phyloP scores from a whole-genome alignment of 2,329 filamentous ascomycete genomes.

The Monosporascus sp. region DNA sequence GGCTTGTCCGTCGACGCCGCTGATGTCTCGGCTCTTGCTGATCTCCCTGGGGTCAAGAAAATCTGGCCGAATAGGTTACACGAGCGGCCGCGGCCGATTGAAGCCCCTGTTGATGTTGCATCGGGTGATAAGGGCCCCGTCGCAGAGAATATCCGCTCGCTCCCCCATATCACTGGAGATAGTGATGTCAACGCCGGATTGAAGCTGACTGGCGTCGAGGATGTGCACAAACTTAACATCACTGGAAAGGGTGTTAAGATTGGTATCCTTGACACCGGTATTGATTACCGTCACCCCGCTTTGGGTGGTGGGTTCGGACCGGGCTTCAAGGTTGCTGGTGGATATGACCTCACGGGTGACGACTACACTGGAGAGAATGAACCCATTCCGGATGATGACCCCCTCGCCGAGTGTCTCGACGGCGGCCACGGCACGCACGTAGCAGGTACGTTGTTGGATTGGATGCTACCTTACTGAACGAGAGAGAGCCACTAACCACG shows the following conservation, averaged over 20 bases:
- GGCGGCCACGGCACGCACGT: constrained; percentile 4
- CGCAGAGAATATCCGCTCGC: neutral
- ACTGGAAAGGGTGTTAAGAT: constrained; percentile 6
- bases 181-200: neutral
- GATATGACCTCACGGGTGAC: constrained; percentile 1
- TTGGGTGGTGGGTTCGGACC: constrained; percentile 6
- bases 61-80: constrained; percentile 10
- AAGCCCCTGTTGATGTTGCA: neutral
- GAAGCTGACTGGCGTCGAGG: constrained; percentile 2
- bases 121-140: no score
- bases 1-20: constrained; percentile 10
- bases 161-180: neutral
- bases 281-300: constrained; percentile 4
- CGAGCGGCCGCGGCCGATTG: constrained; percentile 5
- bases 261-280: constrained; percentile 6
- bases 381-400: constrained; percentile 1
- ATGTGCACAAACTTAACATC: constrained; percentile 3
- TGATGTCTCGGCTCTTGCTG: constrained; percentile 2
- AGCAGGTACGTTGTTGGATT: neutral
- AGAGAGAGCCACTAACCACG: neutral
- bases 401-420: constrained; percentile 1
- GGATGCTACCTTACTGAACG: neutral
- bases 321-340: constrained; percentile 3
- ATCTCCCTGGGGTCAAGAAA: constrained; percentile 9
- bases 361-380: neutral